These are phyloP conservation scores for Erucastrum elatum DNA, from an alignment of 345 rosid genomes.

Conservation along the genomic window DNA sequence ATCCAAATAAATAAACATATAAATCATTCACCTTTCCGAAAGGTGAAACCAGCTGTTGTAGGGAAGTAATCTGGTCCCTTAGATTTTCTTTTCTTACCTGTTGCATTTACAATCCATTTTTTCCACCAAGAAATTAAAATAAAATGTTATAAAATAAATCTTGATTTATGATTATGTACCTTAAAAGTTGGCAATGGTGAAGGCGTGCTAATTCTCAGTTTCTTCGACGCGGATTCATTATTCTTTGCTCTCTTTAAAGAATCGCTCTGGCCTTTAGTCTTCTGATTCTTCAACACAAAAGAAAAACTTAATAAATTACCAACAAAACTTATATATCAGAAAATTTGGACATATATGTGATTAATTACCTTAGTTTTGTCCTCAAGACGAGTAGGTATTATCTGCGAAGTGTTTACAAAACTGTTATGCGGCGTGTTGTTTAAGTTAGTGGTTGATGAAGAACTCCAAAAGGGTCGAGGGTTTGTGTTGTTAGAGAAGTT, in stretches of 20 bases:
- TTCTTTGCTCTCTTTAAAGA: constrained; percentile 48
- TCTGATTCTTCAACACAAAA: constrained; percentile 21
- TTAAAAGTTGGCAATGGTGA: constrained; percentile 83
- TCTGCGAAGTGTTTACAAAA: constrained; percentile 36
- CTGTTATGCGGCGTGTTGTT: constrained; percentile 23
- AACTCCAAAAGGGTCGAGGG: constrained; percentile 40
- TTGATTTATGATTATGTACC: constrained; percentile 48
- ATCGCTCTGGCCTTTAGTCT: constrained; percentile 35
- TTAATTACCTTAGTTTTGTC: constrained; percentile 34
- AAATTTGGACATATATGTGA: background rate
- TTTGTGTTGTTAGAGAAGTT: constrained; percentile 39
- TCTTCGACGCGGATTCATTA: constrained; percentile 54
- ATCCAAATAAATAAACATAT: constrained; percentile 8
- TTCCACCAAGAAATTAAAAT: constrained; percentile 23
- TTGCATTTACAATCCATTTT: constrained; percentile 34
- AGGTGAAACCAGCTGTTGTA: constrained; percentile 98
- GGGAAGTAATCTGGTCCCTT: constrained; percentile 97
- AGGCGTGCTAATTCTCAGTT: constrained; percentile 69
- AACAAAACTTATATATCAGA: background rate
- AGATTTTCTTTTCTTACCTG: constrained; percentile 96
- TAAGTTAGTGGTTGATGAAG: constrained; percentile 34
- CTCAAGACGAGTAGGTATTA: constrained; percentile 28
- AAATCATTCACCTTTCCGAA: constrained; percentile 81
- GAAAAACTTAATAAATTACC: background rate
- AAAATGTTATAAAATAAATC: background rate